A percentile compares a stretch with the other conserved stretches of the same genome.
phyloP scores from a whole-genome alignment of 768 basidiomycete genomes.

The Xerocomellus intermedius region DNA sequence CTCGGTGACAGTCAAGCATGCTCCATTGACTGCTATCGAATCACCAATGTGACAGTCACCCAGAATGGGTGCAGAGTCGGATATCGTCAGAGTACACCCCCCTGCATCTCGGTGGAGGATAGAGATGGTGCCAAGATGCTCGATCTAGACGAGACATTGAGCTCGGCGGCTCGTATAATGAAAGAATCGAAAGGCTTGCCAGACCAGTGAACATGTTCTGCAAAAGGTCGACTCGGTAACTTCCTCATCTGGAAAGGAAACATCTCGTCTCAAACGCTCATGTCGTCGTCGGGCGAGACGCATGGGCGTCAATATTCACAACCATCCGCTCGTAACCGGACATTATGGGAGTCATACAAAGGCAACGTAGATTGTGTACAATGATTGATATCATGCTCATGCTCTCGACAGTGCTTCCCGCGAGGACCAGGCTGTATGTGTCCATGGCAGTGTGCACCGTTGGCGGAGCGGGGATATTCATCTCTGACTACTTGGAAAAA shows the following conservation, averaged over 20 bases:
- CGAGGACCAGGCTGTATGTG: constrained; percentile 50
- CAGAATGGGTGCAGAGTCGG: constrained; percentile 68
- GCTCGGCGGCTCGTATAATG: neutral
- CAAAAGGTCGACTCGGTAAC: neutral
- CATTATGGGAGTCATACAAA: constrained; percentile 46
- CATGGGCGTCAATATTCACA: constrained; percentile 2
- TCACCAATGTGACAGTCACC: constrained; percentile 91
- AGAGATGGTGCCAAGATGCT: constrained; percentile 80
- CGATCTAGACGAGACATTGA: constrained; percentile 56
- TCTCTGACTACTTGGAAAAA: constrained; percentile 54
- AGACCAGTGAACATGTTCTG: constrained; percentile 73
- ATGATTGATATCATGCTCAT: constrained; percentile 11
- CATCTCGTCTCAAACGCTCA: constrained; percentile 6
- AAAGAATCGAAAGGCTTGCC: constrained; percentile 41
- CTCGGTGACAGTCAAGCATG: constrained; percentile 87
- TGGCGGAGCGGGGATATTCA: constrained; percentile 44
- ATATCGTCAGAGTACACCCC: constrained; percentile 83
- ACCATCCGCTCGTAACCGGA: constrained; percentile 14
- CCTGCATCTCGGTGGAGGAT: constrained; percentile 60
- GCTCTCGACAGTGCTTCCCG: constrained; percentile 45
- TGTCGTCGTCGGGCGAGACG: constrained; percentile 12
- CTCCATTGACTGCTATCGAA: constrained; percentile 87
- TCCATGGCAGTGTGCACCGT: constrained; percentile 49
- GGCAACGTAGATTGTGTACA: constrained; percentile 26
- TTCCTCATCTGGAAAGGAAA: neutral